A percentile compares a stretch with the other conserved stretches of the same genome.
Conservation (phyloP, 148 eudicot species). For the Chenopodium quinoa region DNA sequence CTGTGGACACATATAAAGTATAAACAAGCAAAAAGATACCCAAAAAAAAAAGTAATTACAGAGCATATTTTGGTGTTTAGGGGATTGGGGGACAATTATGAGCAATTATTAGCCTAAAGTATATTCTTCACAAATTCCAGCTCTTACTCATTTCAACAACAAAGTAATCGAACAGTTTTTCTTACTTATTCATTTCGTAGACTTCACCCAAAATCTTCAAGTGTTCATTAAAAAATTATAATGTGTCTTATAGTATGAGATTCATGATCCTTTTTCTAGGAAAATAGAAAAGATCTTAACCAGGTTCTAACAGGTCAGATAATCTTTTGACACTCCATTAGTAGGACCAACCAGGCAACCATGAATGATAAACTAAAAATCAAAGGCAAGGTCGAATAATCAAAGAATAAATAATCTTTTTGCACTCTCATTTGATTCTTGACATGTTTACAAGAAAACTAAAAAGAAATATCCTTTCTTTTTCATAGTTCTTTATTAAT, state of each 20-base stretch:
- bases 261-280: not conserved
- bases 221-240: not conserved
- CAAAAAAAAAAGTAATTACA: not conserved
- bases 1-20: not conserved
- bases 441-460: not conserved
- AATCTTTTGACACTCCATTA: not conserved
- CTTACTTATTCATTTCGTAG: not conserved
- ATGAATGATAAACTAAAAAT: conserved; percentile 1
- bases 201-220: not conserved
- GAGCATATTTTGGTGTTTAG: not conserved
- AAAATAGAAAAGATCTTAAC: not conserved
- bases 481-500: not conserved
- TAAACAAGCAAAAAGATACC: not conserved
- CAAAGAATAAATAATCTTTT: no score
- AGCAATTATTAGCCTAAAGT: not conserved
- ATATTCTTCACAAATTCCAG: not conserved
- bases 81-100: not conserved
- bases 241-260: not conserved
- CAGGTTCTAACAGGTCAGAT: not conserved
- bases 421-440: no score
- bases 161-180: not conserved
- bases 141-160: not conserved
- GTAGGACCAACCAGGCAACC: not conserved
- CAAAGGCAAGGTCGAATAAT: not conserved
- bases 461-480: not conserved